Evolutionary conservation across 2,329 filamentous ascomycete genomes (phyloP), one percentile per base, ranked within the genome.

Genomic region (Fusarium agapanthi): DNA sequence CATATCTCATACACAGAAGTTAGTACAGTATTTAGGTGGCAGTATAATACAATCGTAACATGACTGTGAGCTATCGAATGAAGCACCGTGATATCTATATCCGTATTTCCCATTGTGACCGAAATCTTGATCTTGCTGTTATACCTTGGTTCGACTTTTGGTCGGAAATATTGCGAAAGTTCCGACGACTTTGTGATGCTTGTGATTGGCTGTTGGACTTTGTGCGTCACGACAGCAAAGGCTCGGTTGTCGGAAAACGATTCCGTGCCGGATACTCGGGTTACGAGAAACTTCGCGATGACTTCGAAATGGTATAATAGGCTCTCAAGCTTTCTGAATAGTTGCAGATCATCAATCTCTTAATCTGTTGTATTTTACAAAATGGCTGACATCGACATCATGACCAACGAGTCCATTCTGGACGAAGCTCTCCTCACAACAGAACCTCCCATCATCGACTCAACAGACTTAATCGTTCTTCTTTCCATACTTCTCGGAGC

Each of bases 341-440:
- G 15, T 2, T n/a, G 12, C 8, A 24, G 3, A 13, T 41, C 6
- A 40, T 30, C 13, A 32, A 11, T 16, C 1, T 16, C 22, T n/a
- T 4, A n/a, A n/a, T 14, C 22, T n/a, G 0, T 15, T 5, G 14
- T 18, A 13, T 16, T n/a, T 2, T 14, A 40, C 1, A 24, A 12
- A 43, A 43, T 61, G 57, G 37, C 47, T n/a, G 37, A 55, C 6
- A 34, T 61, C 10, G 24, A 55, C 37, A 43, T 43, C 8, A 41
- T 40, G 30, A 43, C 37, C 20, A 61, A 61, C 20, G 47, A 55
- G 48, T 61, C 35, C 47, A n/a, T 50, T 7, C 15, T 58, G 41
- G 48, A 41, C 30, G n/a, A 54, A 24, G 47, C 47, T 30, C 48
- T 35, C 2, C 35, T 43, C 0, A 35, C 37, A 13, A 43, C 48